A percentile compares a stretch with the other conserved stretches of the same genome.
Conservation (phyloP, 371 early-diverging fungal species). For the Syncephalis plumigaleata region DNA sequence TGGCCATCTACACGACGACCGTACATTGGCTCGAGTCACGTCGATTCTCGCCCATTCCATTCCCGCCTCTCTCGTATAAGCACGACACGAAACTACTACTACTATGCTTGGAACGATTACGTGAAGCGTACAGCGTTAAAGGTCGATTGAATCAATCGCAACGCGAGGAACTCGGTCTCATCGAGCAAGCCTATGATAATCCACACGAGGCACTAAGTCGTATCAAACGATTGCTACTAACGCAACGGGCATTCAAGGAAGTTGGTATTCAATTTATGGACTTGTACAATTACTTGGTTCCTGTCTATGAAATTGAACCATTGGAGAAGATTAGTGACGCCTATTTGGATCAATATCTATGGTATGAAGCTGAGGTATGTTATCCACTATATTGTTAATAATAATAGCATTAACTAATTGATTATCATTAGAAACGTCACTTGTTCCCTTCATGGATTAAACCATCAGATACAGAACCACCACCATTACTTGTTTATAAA, state of each 20-base stretch:
- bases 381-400: background rate
- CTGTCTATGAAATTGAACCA: slow-evolving; percentile 94
- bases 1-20: slow-evolving; percentile 92
- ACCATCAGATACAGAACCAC: slow-evolving; percentile 93
- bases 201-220: slow-evolving; percentile 88
- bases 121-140: slow-evolving; percentile 91
- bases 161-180: slow-evolving; percentile 91
- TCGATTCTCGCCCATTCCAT: slow-evolving; percentile 94
- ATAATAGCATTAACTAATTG: slow-evolving; percentile 13
- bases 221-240: slow-evolving; percentile 91
- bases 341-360: slow-evolving; percentile 96
- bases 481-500: slow-evolving; percentile 91
- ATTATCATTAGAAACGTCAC: slow-evolving; percentile 29
- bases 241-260: slow-evolving; percentile 98
- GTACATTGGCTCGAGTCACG: slow-evolving; percentile 98
- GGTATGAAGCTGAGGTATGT: slow-evolving; percentile 74
- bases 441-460: slow-evolving; percentile 97
- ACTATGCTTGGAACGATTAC: slow-evolving; percentile 87
- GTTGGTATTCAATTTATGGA: slow-evolving; percentile 99
- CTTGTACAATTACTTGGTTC: slow-evolving; percentile 85
- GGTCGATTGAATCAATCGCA: slow-evolving; percentile 91
- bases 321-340: slow-evolving; percentile 98
- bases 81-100: slow-evolving; percentile 95
- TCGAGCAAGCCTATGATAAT: slow-evolving; percentile 96
- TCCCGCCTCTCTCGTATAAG: slow-evolving; percentile 97